Evolutionary conservation across 1,284 basidiomycete species (phyloP), one percentile per base, ranked within the genome.

Genomic region (Ceratobasidium sp.): DNA sequence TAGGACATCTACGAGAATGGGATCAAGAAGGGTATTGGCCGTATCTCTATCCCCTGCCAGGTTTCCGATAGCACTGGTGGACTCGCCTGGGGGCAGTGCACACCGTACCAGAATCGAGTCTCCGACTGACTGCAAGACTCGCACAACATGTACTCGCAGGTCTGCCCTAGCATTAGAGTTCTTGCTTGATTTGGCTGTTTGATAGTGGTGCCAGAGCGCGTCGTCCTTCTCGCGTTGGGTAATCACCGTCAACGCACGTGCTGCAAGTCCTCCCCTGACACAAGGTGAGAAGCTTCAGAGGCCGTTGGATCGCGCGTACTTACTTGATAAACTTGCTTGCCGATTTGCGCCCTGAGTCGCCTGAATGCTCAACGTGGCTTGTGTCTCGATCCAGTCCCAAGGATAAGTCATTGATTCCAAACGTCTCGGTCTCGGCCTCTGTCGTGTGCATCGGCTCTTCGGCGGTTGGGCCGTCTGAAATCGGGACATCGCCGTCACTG

Each of bases 321-420:
- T 47, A 62, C 59, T 62, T 62, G 59, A 62, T 53, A 53, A 62
- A 62, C 23, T 62, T 62, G 47, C 19, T 62, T n/a, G 59, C n/a
- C 16, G 6, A 46, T 29, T 50, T 47, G 36, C 59, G 59, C 27
- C 46, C 47, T 23, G 47, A 36, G 8, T 30, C n/a, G n/a, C 25
- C 42, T 21, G 57, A n/a, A 42, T 49, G 30, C 13, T 21, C 59
- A 23, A 41, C 36, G 19, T 52, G 33, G 27, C 47, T 62, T 42
- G 59, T 30, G 25, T 49, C 41, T 36, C 33, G n/a, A 52, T 53
- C 47, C 7, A 62, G 47, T 19, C 23, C 59, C 11, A 47, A 47
- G 27, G 59, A 47, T 29, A 62, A 36, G 19, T 52, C 59, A n/a
- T 49, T 47, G 47, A 62, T 62, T 42, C 46, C 47, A 19, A 62